phyloP scores from a whole-genome alignment of 352 stramenopile genomes.

The Phytophthora ramorum region DNA sequence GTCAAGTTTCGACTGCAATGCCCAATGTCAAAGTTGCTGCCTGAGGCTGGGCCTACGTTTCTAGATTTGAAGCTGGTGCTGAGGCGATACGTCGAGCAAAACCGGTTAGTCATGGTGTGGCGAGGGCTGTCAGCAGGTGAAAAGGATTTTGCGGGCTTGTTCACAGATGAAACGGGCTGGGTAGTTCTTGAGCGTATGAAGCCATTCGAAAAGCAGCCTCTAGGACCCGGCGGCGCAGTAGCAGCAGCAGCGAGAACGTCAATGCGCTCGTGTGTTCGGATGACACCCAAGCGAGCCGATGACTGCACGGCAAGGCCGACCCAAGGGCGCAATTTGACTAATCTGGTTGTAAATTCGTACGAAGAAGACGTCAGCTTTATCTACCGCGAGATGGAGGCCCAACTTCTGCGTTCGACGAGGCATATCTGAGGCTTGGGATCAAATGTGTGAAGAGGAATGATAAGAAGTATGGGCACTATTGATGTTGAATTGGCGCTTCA shows the following conservation, averaged over 20 bases:
- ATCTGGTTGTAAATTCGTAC: slow-evolving; percentile 43
- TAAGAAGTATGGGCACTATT: background rate
- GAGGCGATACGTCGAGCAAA: slow-evolving; percentile 41
- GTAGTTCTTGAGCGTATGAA: slow-evolving; percentile 34
- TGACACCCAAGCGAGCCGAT: slow-evolving; percentile 25
- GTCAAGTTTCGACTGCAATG: slow-evolving; percentile 43
- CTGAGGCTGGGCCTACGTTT: slow-evolving; percentile 10
- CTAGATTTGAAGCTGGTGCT: slow-evolving; percentile 46
- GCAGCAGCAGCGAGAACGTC: slow-evolving; percentile 19
- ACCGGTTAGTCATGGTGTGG: slow-evolving; percentile 42
- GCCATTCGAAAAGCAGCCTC: slow-evolving; percentile 2
- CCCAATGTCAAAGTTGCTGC: slow-evolving; percentile 1
- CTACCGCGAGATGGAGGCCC: slow-evolving; percentile 45
- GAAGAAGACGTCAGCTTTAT: slow-evolving; percentile 48
- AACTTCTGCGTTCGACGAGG: slow-evolving; percentile 33
- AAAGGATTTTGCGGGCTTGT: slow-evolving; percentile 34
- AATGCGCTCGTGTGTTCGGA: slow-evolving; percentile 38
- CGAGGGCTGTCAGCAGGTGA: slow-evolving; percentile 42
- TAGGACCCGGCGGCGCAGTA: background rate
- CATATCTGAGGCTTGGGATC: slow-evolving; percentile 14
- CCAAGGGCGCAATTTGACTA: slow-evolving; percentile 22
- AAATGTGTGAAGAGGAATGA: background rate
- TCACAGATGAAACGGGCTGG: slow-evolving; percentile 42
- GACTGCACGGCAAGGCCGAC: slow-evolving; percentile 4
- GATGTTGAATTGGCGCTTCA: background rate